Evolutionary conservation across 805 yeast genomes (phyloP).

Genomic region (Lachancea nothofagi): DNA sequence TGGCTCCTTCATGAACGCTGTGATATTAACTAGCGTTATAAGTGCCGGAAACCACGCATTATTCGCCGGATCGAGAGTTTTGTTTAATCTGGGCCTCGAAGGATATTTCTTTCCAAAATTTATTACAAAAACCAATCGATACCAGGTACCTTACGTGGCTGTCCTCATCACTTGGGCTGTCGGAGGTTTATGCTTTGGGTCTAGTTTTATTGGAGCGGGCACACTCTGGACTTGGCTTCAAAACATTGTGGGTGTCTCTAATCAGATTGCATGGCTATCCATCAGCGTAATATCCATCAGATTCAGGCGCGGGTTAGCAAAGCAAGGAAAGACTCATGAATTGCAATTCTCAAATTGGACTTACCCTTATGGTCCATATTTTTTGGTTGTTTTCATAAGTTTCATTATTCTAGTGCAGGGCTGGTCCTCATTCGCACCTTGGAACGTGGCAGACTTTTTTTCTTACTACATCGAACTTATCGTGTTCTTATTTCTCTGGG

Average conservation of each 20-base stretch:
- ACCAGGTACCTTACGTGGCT: conserved; percentile 45
- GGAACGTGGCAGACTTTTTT: conserved; percentile 39
- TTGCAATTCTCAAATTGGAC: conserved; percentile 44
- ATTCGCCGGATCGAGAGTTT: conserved; percentile 66
- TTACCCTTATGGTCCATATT: conserved; percentile 47
- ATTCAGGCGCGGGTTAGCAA: conserved; percentile 42
- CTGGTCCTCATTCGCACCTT: conserved; percentile 46
- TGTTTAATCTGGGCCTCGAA: conserved; percentile 45
- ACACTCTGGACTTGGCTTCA: conserved; percentile 38
- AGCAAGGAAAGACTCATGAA: conserved; percentile 41
- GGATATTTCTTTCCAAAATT: conserved; percentile 38
- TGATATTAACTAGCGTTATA: conserved; percentile 63
- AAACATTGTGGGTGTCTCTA: conserved; percentile 48
- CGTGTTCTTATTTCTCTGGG: conserved; percentile 42
- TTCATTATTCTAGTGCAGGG: conserved; percentile 49
- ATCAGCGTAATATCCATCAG: conserved; percentile 46
- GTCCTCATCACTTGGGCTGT: conserved; percentile 46
- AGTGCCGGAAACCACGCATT: conserved; percentile 76
- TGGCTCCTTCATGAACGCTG: conserved; percentile 60
- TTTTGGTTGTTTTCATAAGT: conserved; percentile 38
- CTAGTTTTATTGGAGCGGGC: conserved; percentile 51
- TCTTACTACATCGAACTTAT: conserved; percentile 42
- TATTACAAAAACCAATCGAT: conserved; percentile 39
- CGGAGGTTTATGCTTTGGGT: conserved; percentile 50
- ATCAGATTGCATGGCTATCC: conserved; percentile 46